Evolutionary conservation across 805 yeast species (phyloP).

Genomic region (Brettanomyces bruxellensis): DNA sequence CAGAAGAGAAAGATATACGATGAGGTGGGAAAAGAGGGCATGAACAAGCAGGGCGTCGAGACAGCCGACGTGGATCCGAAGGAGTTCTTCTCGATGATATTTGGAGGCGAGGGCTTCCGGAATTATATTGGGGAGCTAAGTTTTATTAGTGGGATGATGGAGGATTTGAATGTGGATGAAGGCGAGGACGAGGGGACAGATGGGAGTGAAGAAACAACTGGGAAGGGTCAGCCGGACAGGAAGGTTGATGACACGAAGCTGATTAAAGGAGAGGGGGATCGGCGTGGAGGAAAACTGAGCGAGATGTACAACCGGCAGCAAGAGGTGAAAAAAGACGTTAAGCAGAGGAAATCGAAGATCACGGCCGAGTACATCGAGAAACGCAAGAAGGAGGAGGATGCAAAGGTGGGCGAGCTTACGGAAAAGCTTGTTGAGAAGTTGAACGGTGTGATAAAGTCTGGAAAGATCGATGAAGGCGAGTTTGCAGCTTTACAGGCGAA

Average conservation of each 20-base stretch:
- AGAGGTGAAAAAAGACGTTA: slow-evolving; percentile 6
- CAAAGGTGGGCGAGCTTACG: slow-evolving; percentile 48
- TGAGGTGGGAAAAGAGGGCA: slow-evolving; percentile 62
- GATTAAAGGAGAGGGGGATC: too few relatives aligned
- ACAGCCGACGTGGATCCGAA: slow-evolving; percentile 64
- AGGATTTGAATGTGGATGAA: not conserved
- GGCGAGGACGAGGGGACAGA: slow-evolving; percentile 31
- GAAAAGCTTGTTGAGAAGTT: slow-evolving; percentile 37
- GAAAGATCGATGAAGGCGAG: slow-evolving; percentile 27
- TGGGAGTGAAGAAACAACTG: slow-evolving; percentile 39
- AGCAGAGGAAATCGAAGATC: slow-evolving; percentile 9
- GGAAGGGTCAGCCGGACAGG: not conserved
- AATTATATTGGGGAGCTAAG: slow-evolving; percentile 86
- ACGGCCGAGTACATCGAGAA: slow-evolving; percentile 21
- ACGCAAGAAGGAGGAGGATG: slow-evolving; percentile 27
- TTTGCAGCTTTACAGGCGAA: slow-evolving; percentile 50
- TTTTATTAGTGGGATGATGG: slow-evolving; percentile 57
- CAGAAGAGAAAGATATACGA: slow-evolving; percentile 60
- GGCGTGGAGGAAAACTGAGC: not conserved
- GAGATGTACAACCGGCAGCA: not conserved
- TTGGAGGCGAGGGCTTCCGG: slow-evolving; percentile 86
- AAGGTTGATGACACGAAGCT: too few relatives aligned
- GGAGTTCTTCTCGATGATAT: slow-evolving; percentile 60
- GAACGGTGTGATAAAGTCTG: slow-evolving; percentile 30
- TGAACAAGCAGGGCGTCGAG: slow-evolving; percentile 33